A percentile compares a stretch with the other conserved stretches of the same genome.
Evolutionary conservation across 2,329 filamentous ascomycete genomes (phyloP).

Genomic region (Alternaria tenuissima): DNA sequence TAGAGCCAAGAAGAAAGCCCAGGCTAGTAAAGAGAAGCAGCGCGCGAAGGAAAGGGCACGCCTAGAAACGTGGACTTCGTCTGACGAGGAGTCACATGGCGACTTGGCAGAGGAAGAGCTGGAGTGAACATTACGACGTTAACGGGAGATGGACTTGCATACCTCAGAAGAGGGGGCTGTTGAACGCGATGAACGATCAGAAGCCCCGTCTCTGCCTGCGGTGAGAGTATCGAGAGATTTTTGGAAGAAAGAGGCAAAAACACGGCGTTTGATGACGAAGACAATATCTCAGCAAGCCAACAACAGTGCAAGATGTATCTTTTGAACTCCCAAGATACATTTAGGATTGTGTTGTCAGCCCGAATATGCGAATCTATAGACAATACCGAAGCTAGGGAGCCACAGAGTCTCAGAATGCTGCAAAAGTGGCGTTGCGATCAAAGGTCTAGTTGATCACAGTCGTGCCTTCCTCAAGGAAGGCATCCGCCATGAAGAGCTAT

Average conservation of each 20-base stretch:
- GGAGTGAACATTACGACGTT: not conserved
- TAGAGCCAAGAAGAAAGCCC: not conserved
- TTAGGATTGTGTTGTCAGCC: too few species aligned
- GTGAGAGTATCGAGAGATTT: not conserved
- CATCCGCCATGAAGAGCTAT: not conserved
- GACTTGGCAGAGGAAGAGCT: not conserved
- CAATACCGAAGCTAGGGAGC: not conserved
- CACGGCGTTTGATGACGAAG: not conserved
- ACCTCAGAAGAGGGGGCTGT: not conserved
- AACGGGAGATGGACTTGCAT: not conserved
- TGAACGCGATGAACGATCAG: not conserved
- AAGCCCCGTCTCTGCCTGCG: not conserved
- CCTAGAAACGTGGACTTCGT: not conserved
- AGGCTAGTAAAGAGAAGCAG: not conserved
- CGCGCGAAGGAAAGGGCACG: not conserved
- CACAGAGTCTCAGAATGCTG: not conserved
- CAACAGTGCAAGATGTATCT: not conserved
- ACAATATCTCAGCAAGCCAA: not conserved
- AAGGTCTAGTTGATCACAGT: not conserved
- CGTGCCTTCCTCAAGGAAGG: constrained; percentile 1
- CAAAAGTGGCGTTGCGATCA: constrained; percentile 1
- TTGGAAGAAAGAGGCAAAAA: not conserved
- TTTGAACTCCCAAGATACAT: not conserved
- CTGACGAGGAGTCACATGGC: not conserved
- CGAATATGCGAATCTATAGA: not conserved